Percentiles rank a stretch among this genome's conserved stretches.
Conservation (phyloP, 2,329 filamentous ascomycete genomes). For the Epichloe bromicola region DNA sequence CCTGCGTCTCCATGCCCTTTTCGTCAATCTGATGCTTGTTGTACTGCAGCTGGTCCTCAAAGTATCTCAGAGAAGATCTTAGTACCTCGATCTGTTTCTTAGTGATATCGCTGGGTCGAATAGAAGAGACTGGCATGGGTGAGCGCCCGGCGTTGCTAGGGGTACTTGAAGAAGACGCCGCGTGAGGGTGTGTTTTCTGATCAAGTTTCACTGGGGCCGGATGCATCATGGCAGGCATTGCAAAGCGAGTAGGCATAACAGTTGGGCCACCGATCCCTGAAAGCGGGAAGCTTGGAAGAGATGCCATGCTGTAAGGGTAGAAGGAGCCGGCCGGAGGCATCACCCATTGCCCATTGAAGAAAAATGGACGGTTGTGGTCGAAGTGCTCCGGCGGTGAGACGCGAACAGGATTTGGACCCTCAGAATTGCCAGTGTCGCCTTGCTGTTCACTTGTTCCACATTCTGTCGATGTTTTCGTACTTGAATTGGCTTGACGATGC, state of each 20-base stretch:
- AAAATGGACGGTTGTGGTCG: slow-evolving; percentile 32
- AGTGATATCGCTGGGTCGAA: slow-evolving; percentile 47
- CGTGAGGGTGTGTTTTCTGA: slow-evolving; percentile 9
- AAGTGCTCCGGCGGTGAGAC: slow-evolving; percentile 31
- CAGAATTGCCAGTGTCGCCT: slow-evolving; percentile 17
- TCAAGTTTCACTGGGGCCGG: slow-evolving; percentile 13
- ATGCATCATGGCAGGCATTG: slow-evolving; percentile 9
- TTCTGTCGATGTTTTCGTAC: slow-evolving; percentile 11
- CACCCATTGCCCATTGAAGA: slow-evolving; percentile 31
- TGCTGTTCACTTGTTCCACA: slow-evolving; percentile 15
- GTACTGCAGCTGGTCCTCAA: slow-evolving; percentile 46
- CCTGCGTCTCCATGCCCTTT: slow-evolving; percentile 32
- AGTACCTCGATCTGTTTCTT: slow-evolving; percentile 43
- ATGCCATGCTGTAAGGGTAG: slow-evolving; percentile 17
- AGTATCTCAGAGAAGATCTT: slow-evolving; percentile 37
- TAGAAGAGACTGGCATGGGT: slow-evolving; percentile 41
- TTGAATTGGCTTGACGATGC: slow-evolving; percentile 6
- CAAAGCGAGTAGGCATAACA: slow-evolving; percentile 1
- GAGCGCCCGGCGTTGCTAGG: slow-evolving; percentile 8
- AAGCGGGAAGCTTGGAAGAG: slow-evolving; percentile 15
- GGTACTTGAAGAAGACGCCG: slow-evolving; percentile 8
- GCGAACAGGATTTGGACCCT: slow-evolving; percentile 19
- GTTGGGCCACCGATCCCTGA: slow-evolving; percentile 13
- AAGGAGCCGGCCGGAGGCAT: slow-evolving; percentile 18
- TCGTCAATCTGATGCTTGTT: slow-evolving; percentile 52